Evolutionary conservation across 2,329 filamentous ascomycete species (phyloP), one percentile per base, ranked within the genome.

Genomic region (Curvularia verruculosa): DNA sequence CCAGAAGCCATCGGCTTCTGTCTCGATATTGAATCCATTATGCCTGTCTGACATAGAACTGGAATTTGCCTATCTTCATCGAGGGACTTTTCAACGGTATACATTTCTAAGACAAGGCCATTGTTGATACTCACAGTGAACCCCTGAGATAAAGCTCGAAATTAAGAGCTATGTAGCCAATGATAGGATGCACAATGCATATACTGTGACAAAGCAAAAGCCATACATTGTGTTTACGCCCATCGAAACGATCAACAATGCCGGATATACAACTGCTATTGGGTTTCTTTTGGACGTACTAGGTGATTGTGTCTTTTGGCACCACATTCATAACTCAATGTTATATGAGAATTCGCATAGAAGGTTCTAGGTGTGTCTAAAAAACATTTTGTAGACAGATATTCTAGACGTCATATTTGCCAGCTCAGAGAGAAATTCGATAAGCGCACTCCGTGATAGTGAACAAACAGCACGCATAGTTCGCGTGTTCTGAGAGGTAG

Each of bases 101-200:
- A 56, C 52, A 49, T 54, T 36, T 12, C 43, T 26, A 6, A 9
- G 21, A 56, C 26, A 60, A 49, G 12, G 39, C 40, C 59, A 64
- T 64, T 58, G 57, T 61, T 36, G 34, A 57, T 3, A 43, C 31
- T 13, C 8, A 15, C n/a, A 13, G 7, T 5, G 10, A 47, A 37
- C 63, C 54, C 60, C 61, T 31, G 51, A 49, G 37, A 66, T 49
- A 67, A 66, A 60, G 59, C 52, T 13, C 24, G 24, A 40, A 59
- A 56, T 34, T 52, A 49, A 19, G 36, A 43, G 41, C 18, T 31
- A 51, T 40, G 47, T 24, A 21, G 15, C 12, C 51, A 26, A 5
- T 37, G n/a, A 26, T 28, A 9, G 19, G 13, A 45, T 19, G 36
- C 6, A 52, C 29, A 52, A 39, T 37, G 39, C n/a, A 37, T 26